A percentile compares a stretch with the other conserved stretches of the same genome.
Evolutionary conservation across 805 yeast genomes (phyloP).

Genomic region (Torulaspora indica): DNA sequence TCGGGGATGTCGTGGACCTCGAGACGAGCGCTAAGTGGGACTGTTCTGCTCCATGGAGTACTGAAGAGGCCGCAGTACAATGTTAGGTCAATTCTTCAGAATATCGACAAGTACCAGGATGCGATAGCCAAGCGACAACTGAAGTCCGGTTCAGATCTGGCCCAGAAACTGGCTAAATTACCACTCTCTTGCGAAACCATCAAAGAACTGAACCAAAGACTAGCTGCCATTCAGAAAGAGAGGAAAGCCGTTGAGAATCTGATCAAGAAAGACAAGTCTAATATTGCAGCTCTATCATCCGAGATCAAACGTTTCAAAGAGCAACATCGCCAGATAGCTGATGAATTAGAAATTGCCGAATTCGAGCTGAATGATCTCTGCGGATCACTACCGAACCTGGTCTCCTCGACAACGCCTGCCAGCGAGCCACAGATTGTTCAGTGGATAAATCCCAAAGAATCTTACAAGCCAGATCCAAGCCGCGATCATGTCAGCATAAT

Average conservation of each 20-base stretch:
- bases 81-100: constrained; percentile 22
- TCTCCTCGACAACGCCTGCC: constrained; percentile 46
- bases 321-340: constrained; percentile 22
- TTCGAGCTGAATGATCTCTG: constrained; percentile 39
- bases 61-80: constrained; percentile 31
- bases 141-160: constrained; percentile 18
- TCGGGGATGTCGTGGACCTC: not conserved
- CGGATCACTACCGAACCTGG: constrained; percentile 58
- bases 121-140: constrained; percentile 33
- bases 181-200: constrained; percentile 27
- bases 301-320: constrained; percentile 26
- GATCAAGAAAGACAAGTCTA: constrained; percentile 25
- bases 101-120: constrained; percentile 18
- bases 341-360: constrained; percentile 31
- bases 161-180: constrained; percentile 29
- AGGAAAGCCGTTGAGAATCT: constrained; percentile 31
- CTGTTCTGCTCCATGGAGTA: constrained; percentile 3
- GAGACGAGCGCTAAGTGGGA: constrained; percentile 11
- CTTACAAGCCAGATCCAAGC: constrained; percentile 25
- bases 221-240: constrained; percentile 31
- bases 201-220: constrained; percentile 17
- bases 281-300: constrained; percentile 11
- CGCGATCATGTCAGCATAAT: constrained; percentile 72
- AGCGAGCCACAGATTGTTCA: constrained; percentile 43
- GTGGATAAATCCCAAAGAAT: constrained; percentile 44